Evolutionary conservation across 1,139 yeast species (phyloP).

Genomic region (Eremothecium gossypii): DNA sequence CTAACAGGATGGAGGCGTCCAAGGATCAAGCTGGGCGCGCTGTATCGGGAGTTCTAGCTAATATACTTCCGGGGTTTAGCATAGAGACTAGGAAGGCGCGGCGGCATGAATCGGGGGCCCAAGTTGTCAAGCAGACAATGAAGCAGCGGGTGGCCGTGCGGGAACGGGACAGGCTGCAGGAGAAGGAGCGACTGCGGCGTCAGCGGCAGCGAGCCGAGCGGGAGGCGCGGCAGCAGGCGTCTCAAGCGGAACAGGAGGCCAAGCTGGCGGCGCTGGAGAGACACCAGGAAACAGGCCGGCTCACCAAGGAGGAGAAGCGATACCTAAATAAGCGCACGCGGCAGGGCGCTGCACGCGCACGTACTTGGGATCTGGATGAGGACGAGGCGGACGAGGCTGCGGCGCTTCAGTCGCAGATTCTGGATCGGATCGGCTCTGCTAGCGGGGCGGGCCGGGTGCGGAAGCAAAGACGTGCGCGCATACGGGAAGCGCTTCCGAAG

Average conservation of each 20-base stretch:
- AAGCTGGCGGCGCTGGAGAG: conserved; percentile 42
- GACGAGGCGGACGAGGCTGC: conserved; percentile 38
- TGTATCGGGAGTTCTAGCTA: too few relatives aligned
- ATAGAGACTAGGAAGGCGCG: too few relatives aligned
- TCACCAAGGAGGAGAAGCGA: conserved; percentile 39
- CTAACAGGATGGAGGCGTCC: too few relatives aligned
- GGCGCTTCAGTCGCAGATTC: conserved; percentile 36
- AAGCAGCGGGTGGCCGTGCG: conserved; percentile 30
- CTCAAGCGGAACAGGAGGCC: conserved; percentile 40
- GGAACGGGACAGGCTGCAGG: conserved; percentile 32
- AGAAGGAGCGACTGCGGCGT: conserved; percentile 32
- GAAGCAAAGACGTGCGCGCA: conserved; percentile 20
- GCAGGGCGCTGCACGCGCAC: conserved; percentile 40
- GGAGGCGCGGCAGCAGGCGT: conserved; percentile 25
- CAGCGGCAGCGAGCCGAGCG: conserved; percentile 33
- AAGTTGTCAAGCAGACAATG: conserved; percentile 32
- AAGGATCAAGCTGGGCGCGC: too few relatives aligned
- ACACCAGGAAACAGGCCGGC: conserved; percentile 33
- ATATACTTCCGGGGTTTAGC: too few relatives aligned
- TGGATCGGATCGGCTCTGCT: conserved; percentile 27
- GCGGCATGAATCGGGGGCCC: conserved; percentile 26
- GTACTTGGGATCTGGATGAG: conserved; percentile 38
- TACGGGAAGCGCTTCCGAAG: conserved; percentile 21
- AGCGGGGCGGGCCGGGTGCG: conserved; percentile 19
- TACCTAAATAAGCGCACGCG: conserved; percentile 42